A percentile compares a stretch with the other conserved stretches of the same genome.
phyloP scores from a whole-genome alignment of 108 stramenopile species.

The Conticribra weissflogii region DNA sequence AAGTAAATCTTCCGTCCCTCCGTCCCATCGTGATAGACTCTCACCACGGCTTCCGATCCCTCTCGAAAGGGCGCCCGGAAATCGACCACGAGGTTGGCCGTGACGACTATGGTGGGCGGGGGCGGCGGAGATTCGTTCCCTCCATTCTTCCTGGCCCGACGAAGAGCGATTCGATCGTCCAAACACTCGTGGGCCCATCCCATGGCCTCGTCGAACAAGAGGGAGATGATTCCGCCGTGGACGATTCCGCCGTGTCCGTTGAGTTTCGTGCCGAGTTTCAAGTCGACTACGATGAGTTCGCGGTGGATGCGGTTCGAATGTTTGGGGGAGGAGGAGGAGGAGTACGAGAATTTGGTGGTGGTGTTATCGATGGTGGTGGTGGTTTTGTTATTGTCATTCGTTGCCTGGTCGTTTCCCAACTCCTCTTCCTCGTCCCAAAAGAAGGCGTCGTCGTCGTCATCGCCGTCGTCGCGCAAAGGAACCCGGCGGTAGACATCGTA shows the following conservation, averaged over 20 bases:
- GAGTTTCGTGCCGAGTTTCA: slow-evolving; percentile 24
- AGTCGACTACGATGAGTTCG: slow-evolving; percentile 31
- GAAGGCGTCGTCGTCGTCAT: too few species aligned
- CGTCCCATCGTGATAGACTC: slow-evolving; percentile 27
- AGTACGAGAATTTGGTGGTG: not conserved
- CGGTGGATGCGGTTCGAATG: not conserved
- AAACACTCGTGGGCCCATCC: slow-evolving; percentile 40
- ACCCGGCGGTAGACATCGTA: slow-evolving; percentile 37
- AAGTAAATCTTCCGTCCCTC: slow-evolving; percentile 48
- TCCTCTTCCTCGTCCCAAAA: too few species aligned
- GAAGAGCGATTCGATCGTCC: not conserved
- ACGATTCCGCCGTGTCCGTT: slow-evolving; percentile 45
- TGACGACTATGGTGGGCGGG: slow-evolving; percentile 17
- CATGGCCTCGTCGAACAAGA: slow-evolving; percentile 43
- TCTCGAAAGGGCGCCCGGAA: slow-evolving; percentile 34
- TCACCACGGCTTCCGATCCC: slow-evolving; percentile 34
- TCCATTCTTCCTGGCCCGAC: slow-evolving; percentile 6
- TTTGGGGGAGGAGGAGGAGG: too few species aligned
- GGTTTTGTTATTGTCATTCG: not conserved
- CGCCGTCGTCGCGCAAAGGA: too few species aligned
- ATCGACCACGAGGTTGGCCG: slow-evolving; percentile 47
- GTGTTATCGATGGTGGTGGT: not conserved
- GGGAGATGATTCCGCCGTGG: slow-evolving; percentile 49
- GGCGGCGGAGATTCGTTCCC: not conserved
- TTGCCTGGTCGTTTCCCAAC: not conserved